Evolutionary conservation across 2,329 filamentous ascomycete species (phyloP).

Genomic region (Sporothrix humicola): DNA sequence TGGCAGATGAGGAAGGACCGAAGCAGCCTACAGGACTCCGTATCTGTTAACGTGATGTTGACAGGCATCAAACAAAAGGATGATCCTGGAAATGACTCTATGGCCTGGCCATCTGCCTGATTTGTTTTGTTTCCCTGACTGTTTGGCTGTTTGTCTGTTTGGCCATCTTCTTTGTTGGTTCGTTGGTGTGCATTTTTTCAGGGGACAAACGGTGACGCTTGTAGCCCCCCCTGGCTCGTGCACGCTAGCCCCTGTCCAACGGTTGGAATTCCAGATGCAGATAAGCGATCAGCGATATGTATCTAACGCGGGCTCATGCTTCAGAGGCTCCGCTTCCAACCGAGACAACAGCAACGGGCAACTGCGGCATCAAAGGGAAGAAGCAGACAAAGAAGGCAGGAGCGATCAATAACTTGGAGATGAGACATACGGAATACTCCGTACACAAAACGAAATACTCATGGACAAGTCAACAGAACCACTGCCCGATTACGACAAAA

Average conservation of each 20-base stretch:
- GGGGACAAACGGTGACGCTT: conserved; percentile 6
- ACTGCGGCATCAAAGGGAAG: not conserved
- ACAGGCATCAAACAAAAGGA: not conserved
- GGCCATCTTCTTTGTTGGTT: not conserved
- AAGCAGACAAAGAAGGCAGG: not conserved
- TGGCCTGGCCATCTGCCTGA: not conserved
- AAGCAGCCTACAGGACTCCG: conserved; percentile 5
- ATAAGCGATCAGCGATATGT: conserved; percentile 5
- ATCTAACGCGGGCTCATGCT: not conserved
- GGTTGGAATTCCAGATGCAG: conserved; percentile 14
- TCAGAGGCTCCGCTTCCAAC: not conserved
- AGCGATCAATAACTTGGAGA: not conserved
- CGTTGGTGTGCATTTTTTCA: conserved; percentile 8
- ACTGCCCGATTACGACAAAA: conserved; percentile 6
- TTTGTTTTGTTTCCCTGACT: not conserved
- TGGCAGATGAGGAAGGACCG: not conserved
- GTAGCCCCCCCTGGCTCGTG: not conserved
- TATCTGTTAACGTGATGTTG: not conserved
- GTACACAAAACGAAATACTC: too few relatives aligned
- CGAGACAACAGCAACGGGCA: not conserved
- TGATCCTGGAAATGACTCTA: not conserved
- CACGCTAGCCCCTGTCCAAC: not conserved
- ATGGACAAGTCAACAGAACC: too few relatives aligned
- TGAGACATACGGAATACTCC: too few relatives aligned
- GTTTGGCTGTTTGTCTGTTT: not conserved